Conservation (phyloP, 768 basidiomycete species). For the Suillus variegatus region DNA sequence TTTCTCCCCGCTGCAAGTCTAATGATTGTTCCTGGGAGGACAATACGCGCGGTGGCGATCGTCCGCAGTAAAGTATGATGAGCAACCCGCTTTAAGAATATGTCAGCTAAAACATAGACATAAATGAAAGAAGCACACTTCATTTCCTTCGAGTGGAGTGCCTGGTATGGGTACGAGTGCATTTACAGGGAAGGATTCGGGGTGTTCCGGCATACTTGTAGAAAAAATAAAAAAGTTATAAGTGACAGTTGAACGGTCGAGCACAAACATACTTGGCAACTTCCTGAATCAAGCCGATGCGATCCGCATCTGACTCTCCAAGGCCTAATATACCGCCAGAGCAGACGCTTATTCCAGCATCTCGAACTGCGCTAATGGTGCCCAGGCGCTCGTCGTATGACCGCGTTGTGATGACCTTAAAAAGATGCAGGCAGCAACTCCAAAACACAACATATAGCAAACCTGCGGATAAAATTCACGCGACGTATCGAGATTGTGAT, state of each 20-base stretch:
- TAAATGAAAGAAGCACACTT: conserved; percentile 46
- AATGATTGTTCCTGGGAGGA: conserved; percentile 91
- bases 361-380: conserved; percentile 88
- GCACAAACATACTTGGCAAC: conserved; percentile 71
- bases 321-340: conserved; percentile 95
- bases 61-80: conserved; percentile 88
- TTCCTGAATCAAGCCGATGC: conserved; percentile 93
- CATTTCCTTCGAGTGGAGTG: conserved; percentile 90
- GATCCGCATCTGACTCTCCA: conserved; percentile 87
- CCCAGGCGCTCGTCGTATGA: conserved; percentile 91
- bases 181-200: conserved; percentile 99
- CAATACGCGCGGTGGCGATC: conserved; percentile 92
- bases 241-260: not conserved
- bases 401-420: conserved; percentile 91
- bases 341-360: conserved; percentile 96
- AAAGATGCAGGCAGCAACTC: conserved; percentile 5
- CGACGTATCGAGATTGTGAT: conserved; percentile 98
- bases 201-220: conserved; percentile 86
- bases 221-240: conserved; percentile 6
- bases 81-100: conserved; percentile 61
- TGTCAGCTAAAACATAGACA: conserved; percentile 12
- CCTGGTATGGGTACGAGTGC: conserved; percentile 95
- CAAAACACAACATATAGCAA: conserved; percentile 15
- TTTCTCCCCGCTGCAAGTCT: conserved; percentile 93
- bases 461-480: conserved; percentile 95